These are phyloP conservation scores for Plasmodium coatneyi DNA, from an alignment of 169 alveolate genomes.

Conservation along the genomic window DNA sequence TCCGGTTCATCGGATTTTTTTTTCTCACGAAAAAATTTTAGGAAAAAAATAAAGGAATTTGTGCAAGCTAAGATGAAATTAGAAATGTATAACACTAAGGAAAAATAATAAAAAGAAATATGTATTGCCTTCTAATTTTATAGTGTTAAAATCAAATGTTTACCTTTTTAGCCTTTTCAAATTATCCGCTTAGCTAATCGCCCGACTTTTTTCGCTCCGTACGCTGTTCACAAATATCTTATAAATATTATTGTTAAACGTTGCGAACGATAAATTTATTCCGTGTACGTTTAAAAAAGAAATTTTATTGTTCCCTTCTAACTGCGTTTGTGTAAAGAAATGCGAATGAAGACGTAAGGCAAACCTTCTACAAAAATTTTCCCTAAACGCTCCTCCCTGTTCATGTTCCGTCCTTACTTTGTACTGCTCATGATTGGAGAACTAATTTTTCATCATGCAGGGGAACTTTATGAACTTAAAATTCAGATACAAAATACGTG, in stretches of 20 bases:
- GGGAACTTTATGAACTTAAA: neutral
- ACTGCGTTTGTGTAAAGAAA: neutral
- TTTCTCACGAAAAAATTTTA: neutral
- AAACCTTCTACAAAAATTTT: neutral
- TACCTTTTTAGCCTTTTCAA: neutral
- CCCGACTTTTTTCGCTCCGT: neutral
- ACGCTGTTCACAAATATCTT: neutral
- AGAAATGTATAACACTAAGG: neutral
- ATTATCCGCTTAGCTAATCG: neutral
- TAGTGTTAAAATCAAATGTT: neutral
- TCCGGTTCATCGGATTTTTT: constrained; percentile 95
- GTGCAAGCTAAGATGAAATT: neutral
- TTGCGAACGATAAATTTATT: neutral
- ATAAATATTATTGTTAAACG: neutral
- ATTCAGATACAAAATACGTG: neutral
- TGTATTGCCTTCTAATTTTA: neutral
- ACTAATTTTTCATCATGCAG: neutral
- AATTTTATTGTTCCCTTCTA: neutral
- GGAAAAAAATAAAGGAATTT: neutral
- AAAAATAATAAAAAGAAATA: neutral
- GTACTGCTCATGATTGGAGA: neutral
- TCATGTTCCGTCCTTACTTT: neutral
- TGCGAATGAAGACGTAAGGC: neutral
- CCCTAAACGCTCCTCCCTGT: neutral
- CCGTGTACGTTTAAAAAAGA: neutral